These are phyloP conservation scores for Annulohypoxylon maeteangense DNA, from an alignment of 495 filamentous ascomycete species.

Conservation along the genomic window DNA sequence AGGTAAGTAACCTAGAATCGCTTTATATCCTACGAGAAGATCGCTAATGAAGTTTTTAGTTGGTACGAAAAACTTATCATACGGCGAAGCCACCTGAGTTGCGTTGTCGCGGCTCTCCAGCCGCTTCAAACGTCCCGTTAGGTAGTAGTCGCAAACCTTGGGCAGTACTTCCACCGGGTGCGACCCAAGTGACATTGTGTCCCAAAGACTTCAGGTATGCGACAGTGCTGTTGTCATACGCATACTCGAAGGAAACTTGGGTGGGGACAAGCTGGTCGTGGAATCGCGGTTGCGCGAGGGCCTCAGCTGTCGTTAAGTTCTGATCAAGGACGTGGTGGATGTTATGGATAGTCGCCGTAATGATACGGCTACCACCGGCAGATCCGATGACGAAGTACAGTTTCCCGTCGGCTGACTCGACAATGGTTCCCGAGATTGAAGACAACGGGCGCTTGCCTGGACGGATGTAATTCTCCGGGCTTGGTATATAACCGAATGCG, in stretches of 20 bases:
- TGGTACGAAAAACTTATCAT: conserved; percentile 46
- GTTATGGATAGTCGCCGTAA: conserved; percentile 82
- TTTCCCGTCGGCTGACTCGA: conserved; percentile 70
- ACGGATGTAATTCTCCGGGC: conserved; percentile 80
- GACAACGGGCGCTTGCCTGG: conserved; percentile 85
- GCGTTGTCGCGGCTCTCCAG: conserved; percentile 77
- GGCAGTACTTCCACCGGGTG: conserved; percentile 70
- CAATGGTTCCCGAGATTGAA: conserved; percentile 81
- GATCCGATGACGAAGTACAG: conserved; percentile 78
- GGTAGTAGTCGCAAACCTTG: conserved; percentile 73
- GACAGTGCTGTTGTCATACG: conserved; percentile 72
- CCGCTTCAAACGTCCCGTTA: conserved; percentile 73
- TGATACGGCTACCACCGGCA: conserved; percentile 89
- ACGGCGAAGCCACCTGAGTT: conserved; percentile 77
- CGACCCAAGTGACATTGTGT: conserved; percentile 80
- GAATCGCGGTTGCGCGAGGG: conserved; percentile 72
- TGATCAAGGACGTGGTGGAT: conserved; percentile 78
- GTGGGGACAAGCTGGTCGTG: conserved; percentile 89
- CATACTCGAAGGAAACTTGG: conserved; percentile 73
- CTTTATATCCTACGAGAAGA: not conserved
- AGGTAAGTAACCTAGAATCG: not conserved
- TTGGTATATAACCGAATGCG: conserved; percentile 84
- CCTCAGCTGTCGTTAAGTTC: conserved; percentile 65
- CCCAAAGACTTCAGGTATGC: conserved; percentile 70
- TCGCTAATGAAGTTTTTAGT: not conserved